These are phyloP conservation scores for Buxus sempervirens DNA, from an alignment of 164 flowering plant species.

Conservation along the genomic window DNA sequence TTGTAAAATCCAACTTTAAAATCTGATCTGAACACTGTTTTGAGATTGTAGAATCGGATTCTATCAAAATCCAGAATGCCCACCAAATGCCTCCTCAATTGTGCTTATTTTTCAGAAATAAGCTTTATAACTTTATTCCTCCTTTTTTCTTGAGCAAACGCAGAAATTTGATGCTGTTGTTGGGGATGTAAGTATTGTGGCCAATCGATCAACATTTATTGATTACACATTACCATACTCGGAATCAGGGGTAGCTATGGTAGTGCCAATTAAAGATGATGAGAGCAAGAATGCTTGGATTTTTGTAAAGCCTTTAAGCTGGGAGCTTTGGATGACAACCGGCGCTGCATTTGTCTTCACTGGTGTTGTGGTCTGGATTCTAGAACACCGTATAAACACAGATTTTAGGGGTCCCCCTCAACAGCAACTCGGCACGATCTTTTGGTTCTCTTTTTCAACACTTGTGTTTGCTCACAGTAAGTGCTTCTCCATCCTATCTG, in stretches of 20 bases:
- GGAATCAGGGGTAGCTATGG: slow-evolving; percentile 28
- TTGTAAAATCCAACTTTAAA: too few species aligned
- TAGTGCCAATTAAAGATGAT: slow-evolving; percentile 22
- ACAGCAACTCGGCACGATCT: slow-evolving; percentile 18
- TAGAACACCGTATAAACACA: slow-evolving; percentile 21
- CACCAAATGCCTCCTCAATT: too few species aligned
- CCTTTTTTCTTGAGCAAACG: neutral
- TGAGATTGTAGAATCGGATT: too few species aligned
- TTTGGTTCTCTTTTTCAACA: slow-evolving; percentile 29
- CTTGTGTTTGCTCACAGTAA: slow-evolving; percentile 34
- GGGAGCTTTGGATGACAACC: slow-evolving; percentile 13
- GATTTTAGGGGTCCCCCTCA: slow-evolving; percentile 22
- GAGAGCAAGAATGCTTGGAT: slow-evolving; percentile 20
- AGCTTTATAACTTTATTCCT: too few species aligned
- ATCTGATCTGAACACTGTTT: too few species aligned
- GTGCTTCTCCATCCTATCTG: neutral
- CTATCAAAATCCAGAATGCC: too few species aligned
- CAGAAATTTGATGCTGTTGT: slow-evolving; percentile 28
- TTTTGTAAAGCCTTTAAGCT: slow-evolving; percentile 17
- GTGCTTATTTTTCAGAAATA: too few species aligned
- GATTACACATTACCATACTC: slow-evolving; percentile 30
- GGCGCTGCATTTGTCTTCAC: slow-evolving; percentile 14
- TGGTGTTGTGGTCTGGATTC: slow-evolving; percentile 18
- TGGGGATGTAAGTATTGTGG: slow-evolving; percentile 27
- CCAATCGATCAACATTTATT: slow-evolving; percentile 20